Evolutionary conservation across 179 eudicot species (phyloP), one percentile per base, ranked within the genome.

Genomic region (Drosera spatulata): DNA sequence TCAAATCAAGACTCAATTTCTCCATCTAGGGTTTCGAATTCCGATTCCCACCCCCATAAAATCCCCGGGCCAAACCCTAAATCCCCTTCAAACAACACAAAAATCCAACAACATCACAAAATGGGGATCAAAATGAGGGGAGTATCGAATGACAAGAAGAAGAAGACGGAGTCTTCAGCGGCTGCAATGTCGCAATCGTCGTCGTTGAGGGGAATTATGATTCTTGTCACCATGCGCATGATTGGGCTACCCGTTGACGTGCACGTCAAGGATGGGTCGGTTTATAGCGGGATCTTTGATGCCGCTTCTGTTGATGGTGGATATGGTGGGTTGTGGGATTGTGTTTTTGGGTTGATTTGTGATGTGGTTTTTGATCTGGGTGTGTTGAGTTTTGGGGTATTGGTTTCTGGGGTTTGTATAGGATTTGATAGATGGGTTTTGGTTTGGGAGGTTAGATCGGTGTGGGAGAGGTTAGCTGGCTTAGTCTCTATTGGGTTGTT

Each of bases 221-320:
- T 94, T 1, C 78, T 78, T 13, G 66, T 88, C 57, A 94, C 96
- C 59, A 83, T 90, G 82, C 78, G 73, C 72, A 87, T 90, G 65
- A 66, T 94, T 76, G 96, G 95, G 56, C 77, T 81, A 37, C 82
- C 88, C 6, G 99, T 90, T 45, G 91, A 94, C 46, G 97, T 91
- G 75, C 81, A 85, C 65, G 68, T 78, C 60, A 86, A 67, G 55
- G 97, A 94, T 60, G 94, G 91, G 52, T 86, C 96, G 2, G 46
- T 93, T 65, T 93, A 74, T 71, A 78, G 91, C 52, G 99, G 99
- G 61, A 83, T 78, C 22, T 90, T 94, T 73, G 77, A 82, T 72
- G 77, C 97, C 55, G 94, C 94, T 15, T 75, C 78, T 47, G 51
- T 83, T 40, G 77, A 86, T 6, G 57, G 79, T 44, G 83, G 81